A percentile compares a stretch with the other conserved stretches of the same genome.
Conservation (phyloP, 176 grass and related monocot genomes). For the Themeda triandra region DNA sequence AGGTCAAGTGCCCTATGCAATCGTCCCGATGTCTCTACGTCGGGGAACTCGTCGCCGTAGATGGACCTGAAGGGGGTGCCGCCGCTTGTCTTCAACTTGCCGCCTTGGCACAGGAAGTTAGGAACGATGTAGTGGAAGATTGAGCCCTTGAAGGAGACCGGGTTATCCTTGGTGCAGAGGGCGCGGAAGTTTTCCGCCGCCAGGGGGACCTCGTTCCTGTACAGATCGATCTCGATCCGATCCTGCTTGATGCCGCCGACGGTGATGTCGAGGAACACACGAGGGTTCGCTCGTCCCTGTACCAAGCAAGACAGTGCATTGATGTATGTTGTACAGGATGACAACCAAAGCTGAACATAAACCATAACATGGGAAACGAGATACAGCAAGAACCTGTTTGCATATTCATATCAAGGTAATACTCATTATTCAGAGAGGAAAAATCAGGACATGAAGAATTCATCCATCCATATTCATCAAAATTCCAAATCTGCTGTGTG, state of each 20-base stretch:
- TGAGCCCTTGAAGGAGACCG: not conserved
- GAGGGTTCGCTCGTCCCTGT: not conserved
- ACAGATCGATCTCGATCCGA: conserved; percentile 66
- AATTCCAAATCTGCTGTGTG: not conserved
- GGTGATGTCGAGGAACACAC: not conserved
- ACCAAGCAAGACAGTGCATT: too few relatives aligned
- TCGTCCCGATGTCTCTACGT: not conserved
- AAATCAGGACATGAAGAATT: not conserved
- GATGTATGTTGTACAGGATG: too few relatives aligned
- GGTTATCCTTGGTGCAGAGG: conserved; percentile 33
- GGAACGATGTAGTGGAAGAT: not conserved
- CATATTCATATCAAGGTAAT: too few relatives aligned
- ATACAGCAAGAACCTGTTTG: too few relatives aligned
- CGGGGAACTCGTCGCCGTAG: not conserved
- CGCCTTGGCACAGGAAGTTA: not conserved
- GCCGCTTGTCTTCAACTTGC: not conserved
- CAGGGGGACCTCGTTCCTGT: conserved; percentile 7
- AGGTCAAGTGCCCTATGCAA: too few relatives aligned
- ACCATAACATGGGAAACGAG: too few relatives aligned
- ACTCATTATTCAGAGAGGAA: too few relatives aligned
- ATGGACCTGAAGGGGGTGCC: not conserved
- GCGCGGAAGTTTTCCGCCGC: conserved; percentile 71
- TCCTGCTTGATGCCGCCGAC: not conserved
- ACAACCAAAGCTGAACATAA: too few relatives aligned
- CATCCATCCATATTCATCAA: not conserved